A percentile compares a stretch with the other conserved stretches of the same genome.
Evolutionary conservation across 202 grass and related monocot species (phyloP).

Genomic region (Saccharum hybrid): DNA sequence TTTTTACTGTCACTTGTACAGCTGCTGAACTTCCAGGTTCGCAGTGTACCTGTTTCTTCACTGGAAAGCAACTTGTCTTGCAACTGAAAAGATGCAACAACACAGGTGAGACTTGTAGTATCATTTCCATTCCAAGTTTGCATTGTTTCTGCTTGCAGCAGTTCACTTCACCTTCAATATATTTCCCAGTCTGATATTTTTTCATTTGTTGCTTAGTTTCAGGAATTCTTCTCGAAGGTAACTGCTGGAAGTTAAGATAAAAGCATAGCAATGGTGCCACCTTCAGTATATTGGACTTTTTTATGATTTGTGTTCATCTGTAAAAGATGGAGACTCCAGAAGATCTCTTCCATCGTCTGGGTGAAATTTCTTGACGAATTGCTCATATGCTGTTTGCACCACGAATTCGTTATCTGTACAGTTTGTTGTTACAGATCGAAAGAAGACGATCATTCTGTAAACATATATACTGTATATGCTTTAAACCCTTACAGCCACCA

Average conservation of each 20-base stretch:
- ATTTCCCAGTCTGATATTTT: not conserved
- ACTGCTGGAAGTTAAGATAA: not conserved
- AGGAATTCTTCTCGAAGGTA: slow-evolving; percentile 16
- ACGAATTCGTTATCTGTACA: slow-evolving; percentile 34
- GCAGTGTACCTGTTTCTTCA: not conserved
- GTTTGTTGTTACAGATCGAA: not conserved
- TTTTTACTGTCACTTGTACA: slow-evolving; percentile 1
- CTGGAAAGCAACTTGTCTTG: not conserved
- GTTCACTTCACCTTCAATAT: not conserved
- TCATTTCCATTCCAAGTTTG: not conserved
- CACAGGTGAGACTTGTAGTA: not conserved
- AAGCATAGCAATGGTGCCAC: not conserved
- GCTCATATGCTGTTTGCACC: not conserved
- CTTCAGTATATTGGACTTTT: not conserved
- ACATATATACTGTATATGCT: not conserved
- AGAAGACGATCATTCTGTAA: not conserved
- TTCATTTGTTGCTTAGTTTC: slow-evolving; percentile 25
- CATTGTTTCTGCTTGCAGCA: not conserved
- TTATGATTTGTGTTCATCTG: not conserved
- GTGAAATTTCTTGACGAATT: slow-evolving; percentile 5
- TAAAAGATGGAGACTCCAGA: not conserved
- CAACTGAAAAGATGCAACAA: not conserved
- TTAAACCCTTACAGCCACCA: slow-evolving; percentile 21
- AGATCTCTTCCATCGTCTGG: not conserved
- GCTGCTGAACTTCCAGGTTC: not conserved